Conservation (phyloP, 768 basidiomycete genomes). For the Agrocybe praecox region DNA sequence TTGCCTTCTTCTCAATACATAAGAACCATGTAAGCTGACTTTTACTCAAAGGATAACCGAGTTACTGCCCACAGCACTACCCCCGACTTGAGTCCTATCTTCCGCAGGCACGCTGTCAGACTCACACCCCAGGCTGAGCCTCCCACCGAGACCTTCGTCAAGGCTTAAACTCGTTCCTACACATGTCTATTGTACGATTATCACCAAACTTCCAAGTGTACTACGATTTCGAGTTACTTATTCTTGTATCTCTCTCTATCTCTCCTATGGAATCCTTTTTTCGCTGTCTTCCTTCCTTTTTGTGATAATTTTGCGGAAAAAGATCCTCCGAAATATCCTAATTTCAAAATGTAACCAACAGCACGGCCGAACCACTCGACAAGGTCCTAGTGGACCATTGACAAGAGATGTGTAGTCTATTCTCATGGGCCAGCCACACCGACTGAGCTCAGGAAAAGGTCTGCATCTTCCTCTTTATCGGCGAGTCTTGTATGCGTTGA, state of each 20-base stretch:
- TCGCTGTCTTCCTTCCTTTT: too few species aligned
- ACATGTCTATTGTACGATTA: too few species aligned
- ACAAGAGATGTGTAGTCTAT: too few species aligned
- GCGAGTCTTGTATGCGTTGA: neutral
- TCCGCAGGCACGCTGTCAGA: constrained; percentile 47
- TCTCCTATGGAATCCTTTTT: too few species aligned
- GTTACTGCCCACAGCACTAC: constrained; percentile 49
- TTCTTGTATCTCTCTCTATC: too few species aligned
- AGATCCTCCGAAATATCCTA: too few species aligned
- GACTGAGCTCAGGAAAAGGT: neutral
- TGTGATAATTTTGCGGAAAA: too few species aligned
- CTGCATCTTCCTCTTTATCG: neutral
- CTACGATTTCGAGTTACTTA: too few species aligned
- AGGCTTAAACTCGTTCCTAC: neutral
- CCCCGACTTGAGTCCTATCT: constrained; percentile 36
- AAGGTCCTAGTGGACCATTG: too few species aligned
- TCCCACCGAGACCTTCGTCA: constrained; percentile 21
- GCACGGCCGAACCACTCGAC: too few species aligned
- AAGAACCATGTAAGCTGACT: neutral
- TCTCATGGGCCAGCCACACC: neutral
- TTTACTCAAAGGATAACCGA: constrained; percentile 41
- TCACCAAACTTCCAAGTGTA: too few species aligned
- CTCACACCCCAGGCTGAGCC: constrained; percentile 53
- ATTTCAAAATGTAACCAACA: too few species aligned
- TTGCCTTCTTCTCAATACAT: neutral